Conservation (phyloP, 148 eudicot genomes). For the Arctostaphylos glauca region DNA sequence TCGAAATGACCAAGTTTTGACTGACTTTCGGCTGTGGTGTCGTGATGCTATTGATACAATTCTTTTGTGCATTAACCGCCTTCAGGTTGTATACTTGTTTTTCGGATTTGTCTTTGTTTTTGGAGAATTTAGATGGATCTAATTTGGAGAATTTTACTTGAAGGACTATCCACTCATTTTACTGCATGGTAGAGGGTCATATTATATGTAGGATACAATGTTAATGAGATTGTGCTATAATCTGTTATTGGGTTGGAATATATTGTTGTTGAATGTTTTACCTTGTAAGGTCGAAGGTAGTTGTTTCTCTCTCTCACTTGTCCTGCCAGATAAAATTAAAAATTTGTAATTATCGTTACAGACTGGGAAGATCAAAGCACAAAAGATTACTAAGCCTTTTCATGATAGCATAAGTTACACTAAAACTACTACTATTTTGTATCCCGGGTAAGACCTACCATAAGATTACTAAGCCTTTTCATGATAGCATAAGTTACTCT, state of each 20-base stretch:
- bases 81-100: conserved; percentile 57
- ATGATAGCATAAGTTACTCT: background rate
- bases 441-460: too few relatives aligned
- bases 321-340: background rate
- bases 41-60: conserved; percentile 82
- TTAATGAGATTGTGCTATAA: background rate
- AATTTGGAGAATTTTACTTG: background rate
- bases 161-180: background rate
- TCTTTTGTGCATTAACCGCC: conserved; percentile 46
- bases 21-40: conserved; percentile 97
- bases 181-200: background rate
- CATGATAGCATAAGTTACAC: background rate
- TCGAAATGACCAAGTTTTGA: conserved; percentile 94
- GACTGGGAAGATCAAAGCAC: background rate
- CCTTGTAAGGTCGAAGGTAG: background rate
- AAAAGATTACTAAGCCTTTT: background rate
- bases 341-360: background rate
- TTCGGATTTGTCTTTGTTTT: background rate
- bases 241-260: background rate
- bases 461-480: background rate
- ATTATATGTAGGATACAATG: background rate
- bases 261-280: background rate
- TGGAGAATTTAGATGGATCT: background rate
- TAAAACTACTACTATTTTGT: too few relatives aligned
- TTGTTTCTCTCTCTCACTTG: background rate